Conservation (phyloP, 345 rosid species). For the Draba incana region DNA sequence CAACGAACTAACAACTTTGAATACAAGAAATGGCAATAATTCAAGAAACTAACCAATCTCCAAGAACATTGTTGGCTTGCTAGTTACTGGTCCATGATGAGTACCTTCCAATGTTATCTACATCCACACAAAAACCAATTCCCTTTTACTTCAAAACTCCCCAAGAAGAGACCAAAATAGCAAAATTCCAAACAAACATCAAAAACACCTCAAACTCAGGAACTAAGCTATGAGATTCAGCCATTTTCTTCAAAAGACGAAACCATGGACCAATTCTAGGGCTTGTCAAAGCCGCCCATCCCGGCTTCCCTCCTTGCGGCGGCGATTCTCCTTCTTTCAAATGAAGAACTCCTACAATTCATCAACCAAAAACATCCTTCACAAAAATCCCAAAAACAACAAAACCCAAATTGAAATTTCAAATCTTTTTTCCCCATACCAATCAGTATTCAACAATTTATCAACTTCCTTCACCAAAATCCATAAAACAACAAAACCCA, state of each 20-base stretch:
- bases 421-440: background rate
- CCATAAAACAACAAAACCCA: constrained; percentile 18
- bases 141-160: background rate
- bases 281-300: constrained; percentile 88
- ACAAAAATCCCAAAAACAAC: background rate
- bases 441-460: background rate
- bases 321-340: constrained; percentile 73
- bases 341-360: constrained; percentile 72
- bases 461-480: background rate
- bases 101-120: constrained; percentile 93
- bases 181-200: background rate
- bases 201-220: constrained; percentile 88
- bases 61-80: constrained; percentile 81
- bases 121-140: constrained; percentile 27
- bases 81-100: constrained; percentile 91
- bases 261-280: constrained; percentile 96
- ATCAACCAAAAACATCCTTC: too few relatives aligned
- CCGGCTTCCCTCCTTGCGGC: constrained; percentile 90
- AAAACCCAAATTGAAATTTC: constrained; percentile 19
- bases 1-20: background rate
- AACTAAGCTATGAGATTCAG: constrained; percentile 66
- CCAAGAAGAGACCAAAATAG: background rate
- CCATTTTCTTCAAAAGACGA: constrained; percentile 68
- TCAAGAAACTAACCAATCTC: constrained; percentile 67
- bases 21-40: background rate